Evolutionary conservation across 768 basidiomycete species (phyloP).

Genomic region (Paxillus ammoniavirescens): DNA sequence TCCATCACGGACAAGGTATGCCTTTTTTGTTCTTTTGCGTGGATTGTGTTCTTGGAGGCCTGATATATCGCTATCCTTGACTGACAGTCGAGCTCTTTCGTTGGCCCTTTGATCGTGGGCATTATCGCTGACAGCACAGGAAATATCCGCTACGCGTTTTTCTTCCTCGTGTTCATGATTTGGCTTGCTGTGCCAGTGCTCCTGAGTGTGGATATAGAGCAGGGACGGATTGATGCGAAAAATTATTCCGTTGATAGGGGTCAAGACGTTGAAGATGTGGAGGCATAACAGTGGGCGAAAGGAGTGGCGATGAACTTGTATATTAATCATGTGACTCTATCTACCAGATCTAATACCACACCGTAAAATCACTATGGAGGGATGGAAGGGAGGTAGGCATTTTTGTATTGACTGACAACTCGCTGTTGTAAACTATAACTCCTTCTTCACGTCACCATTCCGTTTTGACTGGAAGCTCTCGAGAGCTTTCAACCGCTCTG

Average conservation of each 20-base stretch:
- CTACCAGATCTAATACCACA: not conserved
- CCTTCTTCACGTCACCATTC: slow-evolving; percentile 26
- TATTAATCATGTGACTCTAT: not conserved
- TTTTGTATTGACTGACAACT: not conserved
- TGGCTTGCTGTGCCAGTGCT: slow-evolving; percentile 80
- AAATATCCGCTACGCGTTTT: slow-evolving; percentile 89
- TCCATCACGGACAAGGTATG: slow-evolving; percentile 87
- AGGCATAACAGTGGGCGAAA: not conserved
- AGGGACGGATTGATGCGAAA: slow-evolving; percentile 55
- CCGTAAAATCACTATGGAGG: not conserved
- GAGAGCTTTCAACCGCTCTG: slow-evolving; percentile 82
- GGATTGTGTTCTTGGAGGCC: not conserved
- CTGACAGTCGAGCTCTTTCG: slow-evolving; percentile 80
- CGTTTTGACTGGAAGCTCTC: slow-evolving; percentile 59
- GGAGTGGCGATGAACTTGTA: not conserved
- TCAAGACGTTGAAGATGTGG: not conserved
- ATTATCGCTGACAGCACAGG: slow-evolving; percentile 85
- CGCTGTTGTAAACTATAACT: slow-evolving; percentile 11
- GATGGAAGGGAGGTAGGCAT: too few relatives aligned
- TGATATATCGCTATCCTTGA: slow-evolving; percentile 1
- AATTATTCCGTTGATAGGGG: slow-evolving; percentile 22
- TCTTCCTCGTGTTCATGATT: slow-evolving; percentile 82
- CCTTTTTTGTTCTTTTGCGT: not conserved
- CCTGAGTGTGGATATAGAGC: slow-evolving; percentile 62
- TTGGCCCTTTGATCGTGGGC: slow-evolving; percentile 88